phyloP scores from a whole-genome alignment of 306 rosid species.

The Lathyrus oleraceus region DNA sequence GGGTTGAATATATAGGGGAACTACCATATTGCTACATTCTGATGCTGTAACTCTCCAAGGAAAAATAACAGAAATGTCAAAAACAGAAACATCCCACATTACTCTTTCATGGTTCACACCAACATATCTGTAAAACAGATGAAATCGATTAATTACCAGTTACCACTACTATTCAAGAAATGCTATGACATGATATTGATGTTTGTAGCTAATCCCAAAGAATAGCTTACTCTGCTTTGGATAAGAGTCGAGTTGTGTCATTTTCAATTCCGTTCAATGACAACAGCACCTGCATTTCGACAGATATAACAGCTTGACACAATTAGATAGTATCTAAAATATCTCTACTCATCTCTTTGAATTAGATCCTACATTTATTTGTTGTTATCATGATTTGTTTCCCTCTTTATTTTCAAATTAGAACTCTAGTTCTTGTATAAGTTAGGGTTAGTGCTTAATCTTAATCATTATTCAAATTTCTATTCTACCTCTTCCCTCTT shows the following conservation, averaged over 20 bases:
- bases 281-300: conserved; percentile 61
- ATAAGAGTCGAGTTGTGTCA: conserved; percentile 57
- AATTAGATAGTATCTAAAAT: neutral
- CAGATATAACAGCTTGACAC: conserved; percentile 19
- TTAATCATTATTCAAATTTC: neutral
- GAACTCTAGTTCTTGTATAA: neutral
- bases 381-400: neutral
- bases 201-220: conserved; percentile 27
- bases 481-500: neutral
- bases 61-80: conserved; percentile 51
- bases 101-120: conserved; percentile 58
- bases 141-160: conserved; percentile 24
- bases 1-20: conserved; percentile 24
- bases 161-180: conserved; percentile 1
- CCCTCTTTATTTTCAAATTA: neutral
- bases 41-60: conserved; percentile 61
- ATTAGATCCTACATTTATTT: neutral
- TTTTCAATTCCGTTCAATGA: conserved; percentile 71
- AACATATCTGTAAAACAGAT: conserved; percentile 61
- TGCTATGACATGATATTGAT: conserved; percentile 4
- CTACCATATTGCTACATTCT: conserved; percentile 65
- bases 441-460: neutral
- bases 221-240: conserved; percentile 78
- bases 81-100: conserved; percentile 69
- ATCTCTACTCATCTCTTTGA: neutral